phyloP scores from a whole-genome alignment of 2,329 filamentous ascomycete species.

The Beauveria sp. region DNA sequence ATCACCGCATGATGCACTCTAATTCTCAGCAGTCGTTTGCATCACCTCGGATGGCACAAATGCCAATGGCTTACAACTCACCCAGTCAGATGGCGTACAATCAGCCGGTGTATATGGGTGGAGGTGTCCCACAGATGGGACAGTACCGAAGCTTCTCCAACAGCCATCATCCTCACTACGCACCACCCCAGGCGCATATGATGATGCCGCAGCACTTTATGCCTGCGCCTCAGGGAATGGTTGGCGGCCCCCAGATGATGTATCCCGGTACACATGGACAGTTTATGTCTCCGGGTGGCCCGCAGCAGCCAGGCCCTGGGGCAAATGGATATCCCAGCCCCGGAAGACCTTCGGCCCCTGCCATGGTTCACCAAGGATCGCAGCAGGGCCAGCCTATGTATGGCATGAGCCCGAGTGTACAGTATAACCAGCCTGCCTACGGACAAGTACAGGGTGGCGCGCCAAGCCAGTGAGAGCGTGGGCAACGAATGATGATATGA shows the following conservation, averaged over 20 bases:
- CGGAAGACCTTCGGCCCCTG: constrained; percentile 66
- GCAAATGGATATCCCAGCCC: constrained; percentile 83
- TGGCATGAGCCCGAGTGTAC: constrained; percentile 68
- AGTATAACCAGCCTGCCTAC: constrained; percentile 69
- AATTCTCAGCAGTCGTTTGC: constrained; percentile 78
- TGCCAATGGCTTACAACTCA: constrained; percentile 62
- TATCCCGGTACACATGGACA: constrained; percentile 60
- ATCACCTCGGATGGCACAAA: constrained; percentile 69
- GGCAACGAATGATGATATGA: not conserved
- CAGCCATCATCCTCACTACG: constrained; percentile 52
- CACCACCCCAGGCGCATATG: constrained; percentile 66
- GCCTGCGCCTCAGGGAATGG: constrained; percentile 62
- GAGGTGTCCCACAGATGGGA: constrained; percentile 61
- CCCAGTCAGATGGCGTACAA: constrained; percentile 64
- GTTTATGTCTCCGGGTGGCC: constrained; percentile 54
- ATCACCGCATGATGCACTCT: constrained; percentile 82
- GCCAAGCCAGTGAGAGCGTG: constrained; percentile 57
- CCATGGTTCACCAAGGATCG: constrained; percentile 93
- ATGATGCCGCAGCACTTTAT: constrained; percentile 80
- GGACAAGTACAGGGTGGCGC: constrained; percentile 57
- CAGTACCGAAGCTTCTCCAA: constrained; percentile 65
- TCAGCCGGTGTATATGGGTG: constrained; percentile 65
- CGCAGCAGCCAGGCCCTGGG: constrained; percentile 53
- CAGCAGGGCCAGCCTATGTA: constrained; percentile 79
- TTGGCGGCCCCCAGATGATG: constrained; percentile 70